Percentiles rank a stretch among this genome's conserved stretches.
phyloP scores from a whole-genome alignment of 2,329 filamentous ascomycete species.

The Xylariaceae sp. region DNA sequence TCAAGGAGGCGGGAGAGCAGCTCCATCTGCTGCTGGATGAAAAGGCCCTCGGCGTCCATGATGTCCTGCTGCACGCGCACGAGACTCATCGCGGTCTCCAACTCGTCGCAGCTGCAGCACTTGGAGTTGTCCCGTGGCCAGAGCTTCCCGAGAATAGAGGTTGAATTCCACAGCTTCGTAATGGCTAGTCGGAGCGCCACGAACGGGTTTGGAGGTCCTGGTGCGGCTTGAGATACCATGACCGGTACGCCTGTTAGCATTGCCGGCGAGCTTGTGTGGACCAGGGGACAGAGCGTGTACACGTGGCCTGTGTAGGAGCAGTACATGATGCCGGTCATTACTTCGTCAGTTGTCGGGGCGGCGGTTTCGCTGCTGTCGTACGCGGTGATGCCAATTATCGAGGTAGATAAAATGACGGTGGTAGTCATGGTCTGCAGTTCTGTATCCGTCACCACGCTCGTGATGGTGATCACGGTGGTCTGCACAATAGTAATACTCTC shows the following conservation, averaged over 20 bases:
- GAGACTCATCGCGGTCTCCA: no score
- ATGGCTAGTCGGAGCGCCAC: not conserved
- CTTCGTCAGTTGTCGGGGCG: not conserved
- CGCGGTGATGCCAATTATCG: not conserved
- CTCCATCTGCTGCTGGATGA: no score
- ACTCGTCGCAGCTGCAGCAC: no score
- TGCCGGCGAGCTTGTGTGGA: conserved; percentile 3
- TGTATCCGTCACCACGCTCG: conserved; percentile 12
- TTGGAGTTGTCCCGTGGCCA: not conserved
- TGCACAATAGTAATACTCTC: conserved; percentile 7
- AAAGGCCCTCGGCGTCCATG: no score
- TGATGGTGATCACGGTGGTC: conserved; percentile 15
- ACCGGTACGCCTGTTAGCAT: conserved; percentile 13
- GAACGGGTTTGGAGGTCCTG: conserved; percentile 16
- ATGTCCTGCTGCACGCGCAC: no score
- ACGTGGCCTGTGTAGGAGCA: conserved; percentile 21
- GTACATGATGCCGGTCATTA: conserved; percentile 23
- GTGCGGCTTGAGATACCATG: not conserved
- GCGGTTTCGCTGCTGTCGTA: not conserved
- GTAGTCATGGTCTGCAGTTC: conserved; percentile 10
- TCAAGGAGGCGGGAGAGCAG: no score
- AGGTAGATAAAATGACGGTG: conserved; percentile 10
- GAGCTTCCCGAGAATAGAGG: not conserved
- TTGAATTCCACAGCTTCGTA: conserved; percentile 13
- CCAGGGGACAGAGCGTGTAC: conserved; percentile 20